Conservation (phyloP, 2,329 filamentous ascomycete genomes). For the Dactylellina parvicollis region DNA sequence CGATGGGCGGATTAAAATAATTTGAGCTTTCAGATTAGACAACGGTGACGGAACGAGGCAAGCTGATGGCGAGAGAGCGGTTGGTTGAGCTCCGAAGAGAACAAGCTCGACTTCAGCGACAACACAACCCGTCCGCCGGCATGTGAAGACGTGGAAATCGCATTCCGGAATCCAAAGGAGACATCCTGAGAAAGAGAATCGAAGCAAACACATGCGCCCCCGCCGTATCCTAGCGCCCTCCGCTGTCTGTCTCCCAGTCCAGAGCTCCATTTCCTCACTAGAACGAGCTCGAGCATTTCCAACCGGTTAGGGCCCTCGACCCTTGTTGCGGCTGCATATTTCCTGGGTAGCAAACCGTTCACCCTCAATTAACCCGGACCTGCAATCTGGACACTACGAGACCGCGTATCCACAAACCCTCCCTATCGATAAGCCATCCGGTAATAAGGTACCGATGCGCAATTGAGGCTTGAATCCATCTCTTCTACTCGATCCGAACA, state of each 20-base stretch:
- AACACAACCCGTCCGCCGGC: background rate
- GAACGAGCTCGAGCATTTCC: slow-evolving; percentile 8
- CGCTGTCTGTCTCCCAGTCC: background rate
- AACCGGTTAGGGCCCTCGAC: slow-evolving; percentile 4
- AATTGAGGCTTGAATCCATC: background rate
- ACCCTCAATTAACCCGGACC: background rate
- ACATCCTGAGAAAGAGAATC: no score
- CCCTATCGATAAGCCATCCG: slow-evolving; percentile 33
- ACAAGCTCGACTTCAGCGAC: slow-evolving; percentile 5
- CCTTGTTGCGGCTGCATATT: slow-evolving; percentile 19
- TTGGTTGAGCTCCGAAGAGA: background rate
- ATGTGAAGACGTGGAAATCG: background rate
- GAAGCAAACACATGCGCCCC: no score
- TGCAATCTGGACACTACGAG: background rate
- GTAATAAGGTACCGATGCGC: slow-evolving; percentile 4
- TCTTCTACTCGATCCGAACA: background rate
- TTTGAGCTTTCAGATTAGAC: background rate
- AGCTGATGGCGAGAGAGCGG: background rate
- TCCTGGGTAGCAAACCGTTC: background rate
- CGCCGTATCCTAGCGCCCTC: background rate
- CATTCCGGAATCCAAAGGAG: no score
- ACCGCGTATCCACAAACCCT: background rate
- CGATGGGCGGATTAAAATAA: background rate
- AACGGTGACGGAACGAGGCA: background rate
- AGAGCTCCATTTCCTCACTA: background rate